Percentiles rank a stretch among this genome's conserved stretches.
Evolutionary conservation across 305 asterid species (phyloP).

Genomic region (Solanum hybrid): DNA sequence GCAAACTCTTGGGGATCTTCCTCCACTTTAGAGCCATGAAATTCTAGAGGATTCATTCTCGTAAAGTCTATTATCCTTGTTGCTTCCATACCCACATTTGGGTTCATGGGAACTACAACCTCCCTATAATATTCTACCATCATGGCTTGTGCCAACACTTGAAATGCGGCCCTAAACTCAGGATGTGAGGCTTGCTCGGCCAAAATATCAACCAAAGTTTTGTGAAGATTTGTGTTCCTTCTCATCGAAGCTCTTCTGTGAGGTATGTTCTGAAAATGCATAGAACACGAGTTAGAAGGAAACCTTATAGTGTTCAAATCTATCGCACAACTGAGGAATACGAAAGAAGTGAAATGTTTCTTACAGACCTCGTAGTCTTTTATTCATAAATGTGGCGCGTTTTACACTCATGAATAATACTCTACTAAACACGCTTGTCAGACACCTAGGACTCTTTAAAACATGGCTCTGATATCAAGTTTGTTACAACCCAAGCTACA

Average conservation of each 20-base stretch:
- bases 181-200: not conserved
- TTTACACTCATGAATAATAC: not conserved
- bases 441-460: not conserved
- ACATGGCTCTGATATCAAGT: not conserved
- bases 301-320: not conserved
- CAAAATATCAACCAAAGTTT: not conserved
- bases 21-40: no score
- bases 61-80: not conserved
- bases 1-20: no score
- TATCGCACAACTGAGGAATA: not conserved
- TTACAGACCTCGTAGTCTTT: not conserved
- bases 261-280: not conserved
- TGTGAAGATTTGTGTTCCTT: not conserved
- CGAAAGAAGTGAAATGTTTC: not conserved
- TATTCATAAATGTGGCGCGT: no score
- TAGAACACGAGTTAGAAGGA: not conserved
- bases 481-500: not conserved
- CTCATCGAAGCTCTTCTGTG: not conserved
- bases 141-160: not conserved
- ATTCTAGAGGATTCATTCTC: no score
- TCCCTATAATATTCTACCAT: not conserved
- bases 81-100: not conserved
- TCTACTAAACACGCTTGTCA: not conserved
- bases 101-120: not conserved
- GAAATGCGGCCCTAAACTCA: not conserved